phyloP scores from a whole-genome alignment of 116 monocot genomes.

The Trichopus zeylanicus region DNA sequence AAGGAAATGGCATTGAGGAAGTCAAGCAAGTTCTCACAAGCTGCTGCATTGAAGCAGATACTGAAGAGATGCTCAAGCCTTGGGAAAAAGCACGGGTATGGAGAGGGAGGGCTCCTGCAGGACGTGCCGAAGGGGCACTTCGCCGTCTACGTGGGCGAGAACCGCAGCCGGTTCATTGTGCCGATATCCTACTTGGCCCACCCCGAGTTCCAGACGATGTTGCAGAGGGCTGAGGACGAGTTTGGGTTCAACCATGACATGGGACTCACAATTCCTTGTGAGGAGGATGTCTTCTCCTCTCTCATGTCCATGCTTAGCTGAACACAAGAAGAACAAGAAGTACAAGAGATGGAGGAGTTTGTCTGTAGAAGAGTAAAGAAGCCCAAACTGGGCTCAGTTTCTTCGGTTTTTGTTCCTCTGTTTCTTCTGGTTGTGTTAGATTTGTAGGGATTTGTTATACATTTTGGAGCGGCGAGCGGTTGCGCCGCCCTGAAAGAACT shows the following conservation, averaged over 20 bases:
- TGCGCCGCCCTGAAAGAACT: slow-evolving; percentile 19
- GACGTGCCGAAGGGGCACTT: slow-evolving; percentile 62
- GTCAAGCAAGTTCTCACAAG: slow-evolving; percentile 32
- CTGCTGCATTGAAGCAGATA: slow-evolving; percentile 61
- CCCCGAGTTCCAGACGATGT: slow-evolving; percentile 43
- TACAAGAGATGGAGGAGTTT: background rate
- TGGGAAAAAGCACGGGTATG: slow-evolving; percentile 24
- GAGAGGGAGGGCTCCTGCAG: slow-evolving; percentile 19
- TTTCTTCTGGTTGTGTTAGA: background rate
- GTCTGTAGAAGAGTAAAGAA: background rate
- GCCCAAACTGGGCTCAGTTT: background rate
- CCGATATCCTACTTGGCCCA: slow-evolving; percentile 30
- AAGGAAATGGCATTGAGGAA: slow-evolving; percentile 25
- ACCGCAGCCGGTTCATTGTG: slow-evolving; percentile 37
- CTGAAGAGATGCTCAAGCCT: slow-evolving; percentile 81
- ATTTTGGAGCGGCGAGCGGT: slow-evolving; percentile 9
- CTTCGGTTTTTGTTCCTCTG: background rate
- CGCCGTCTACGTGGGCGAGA: slow-evolving; percentile 49
- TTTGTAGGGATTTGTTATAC: slow-evolving; percentile 4
- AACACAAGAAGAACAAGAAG: slow-evolving; percentile 2
- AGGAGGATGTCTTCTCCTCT: slow-evolving; percentile 45
- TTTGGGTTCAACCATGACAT: slow-evolving; percentile 41
- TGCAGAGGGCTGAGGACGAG: slow-evolving; percentile 51
- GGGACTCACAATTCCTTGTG: slow-evolving; percentile 50
- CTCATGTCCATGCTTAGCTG: slow-evolving; percentile 28